phyloP scores from a whole-genome alignment of 768 basidiomycete species.

The Hygrocybe coccinea region DNA sequence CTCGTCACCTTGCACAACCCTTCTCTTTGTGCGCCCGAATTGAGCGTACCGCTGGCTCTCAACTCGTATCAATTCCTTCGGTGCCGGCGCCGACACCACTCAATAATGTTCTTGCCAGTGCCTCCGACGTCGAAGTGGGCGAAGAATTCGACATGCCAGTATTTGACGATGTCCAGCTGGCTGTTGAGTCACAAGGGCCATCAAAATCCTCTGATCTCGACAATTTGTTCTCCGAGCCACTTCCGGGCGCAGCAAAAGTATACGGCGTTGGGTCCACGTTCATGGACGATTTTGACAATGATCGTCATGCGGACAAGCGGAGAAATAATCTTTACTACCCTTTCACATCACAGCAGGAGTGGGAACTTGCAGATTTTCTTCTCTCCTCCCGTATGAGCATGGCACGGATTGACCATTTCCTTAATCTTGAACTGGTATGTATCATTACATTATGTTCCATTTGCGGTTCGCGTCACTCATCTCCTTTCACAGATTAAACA shows the following conservation, averaged over 20 bases:
- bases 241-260: background rate
- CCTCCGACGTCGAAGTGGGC: background rate
- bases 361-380: slow-evolving; percentile 30
- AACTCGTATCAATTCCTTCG: background rate
- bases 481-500: slow-evolving; percentile 9
- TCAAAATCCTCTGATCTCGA: background rate
- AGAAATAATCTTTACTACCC: slow-evolving; percentile 5
- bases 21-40: background rate
- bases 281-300: background rate
- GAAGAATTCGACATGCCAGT: background rate
- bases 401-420: slow-evolving; percentile 24
- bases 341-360: slow-evolving; percentile 27
- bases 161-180: background rate
- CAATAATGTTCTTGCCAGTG: background rate
- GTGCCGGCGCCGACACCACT: background rate
- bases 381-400: slow-evolving; percentile 27
- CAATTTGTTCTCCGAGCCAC: background rate
- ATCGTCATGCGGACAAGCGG: background rate
- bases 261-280: background rate
- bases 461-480: background rate
- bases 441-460: slow-evolving; percentile 8
- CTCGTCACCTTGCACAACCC: background rate
- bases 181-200: background rate
- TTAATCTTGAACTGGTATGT: slow-evolving; percentile 20
- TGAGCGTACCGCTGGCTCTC: background rate